phyloP scores from a whole-genome alignment of 306 rosid species.

The Cucurbita argyrosperma region DNA sequence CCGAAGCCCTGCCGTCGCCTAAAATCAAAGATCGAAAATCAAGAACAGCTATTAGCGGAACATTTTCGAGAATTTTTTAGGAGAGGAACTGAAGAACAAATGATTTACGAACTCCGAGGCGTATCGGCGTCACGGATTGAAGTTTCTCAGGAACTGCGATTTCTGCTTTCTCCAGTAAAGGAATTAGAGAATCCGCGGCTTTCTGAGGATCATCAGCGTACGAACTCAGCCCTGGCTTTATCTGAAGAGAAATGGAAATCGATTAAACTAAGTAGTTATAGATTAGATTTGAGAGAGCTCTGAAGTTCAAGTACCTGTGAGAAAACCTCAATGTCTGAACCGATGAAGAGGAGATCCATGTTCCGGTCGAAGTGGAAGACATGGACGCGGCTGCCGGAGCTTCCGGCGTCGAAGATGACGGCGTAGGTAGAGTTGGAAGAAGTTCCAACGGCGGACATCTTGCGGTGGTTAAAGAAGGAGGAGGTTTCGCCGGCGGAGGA shows the following conservation, averaged over 20 bases:
- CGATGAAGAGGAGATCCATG: conserved; percentile 71
- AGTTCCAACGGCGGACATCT: conserved; percentile 32
- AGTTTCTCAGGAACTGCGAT: conserved; percentile 53
- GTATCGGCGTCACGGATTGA: conserved; percentile 62
- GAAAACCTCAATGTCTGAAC: conserved; percentile 78
- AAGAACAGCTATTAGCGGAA: neutral
- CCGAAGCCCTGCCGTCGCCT: conserved; percentile 96
- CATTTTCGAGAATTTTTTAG: neutral
- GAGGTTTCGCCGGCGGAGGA: conserved; percentile 40
- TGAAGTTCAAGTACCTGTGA: conserved; percentile 22
- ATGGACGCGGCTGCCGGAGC: conserved; percentile 98
- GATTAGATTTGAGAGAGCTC: neutral
- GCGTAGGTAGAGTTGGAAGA: conserved; percentile 28
- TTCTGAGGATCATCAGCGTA: conserved; percentile 47
- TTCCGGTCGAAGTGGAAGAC: conserved; percentile 59
- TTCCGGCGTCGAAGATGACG: conserved; percentile 89
- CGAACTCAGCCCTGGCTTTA: conserved; percentile 64
- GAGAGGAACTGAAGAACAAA: neutral
- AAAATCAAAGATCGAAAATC: conserved; percentile 9
- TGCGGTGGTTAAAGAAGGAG: conserved; percentile 29
- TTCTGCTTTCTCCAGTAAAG: conserved; percentile 54
- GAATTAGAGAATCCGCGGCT: conserved; percentile 56
- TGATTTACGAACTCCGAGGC: conserved; percentile 64
- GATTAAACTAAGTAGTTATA: neutral
- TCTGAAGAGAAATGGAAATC: neutral